Conservation (phyloP, 345 rosid genomes). For the Noccaea caerulescens region DNA sequence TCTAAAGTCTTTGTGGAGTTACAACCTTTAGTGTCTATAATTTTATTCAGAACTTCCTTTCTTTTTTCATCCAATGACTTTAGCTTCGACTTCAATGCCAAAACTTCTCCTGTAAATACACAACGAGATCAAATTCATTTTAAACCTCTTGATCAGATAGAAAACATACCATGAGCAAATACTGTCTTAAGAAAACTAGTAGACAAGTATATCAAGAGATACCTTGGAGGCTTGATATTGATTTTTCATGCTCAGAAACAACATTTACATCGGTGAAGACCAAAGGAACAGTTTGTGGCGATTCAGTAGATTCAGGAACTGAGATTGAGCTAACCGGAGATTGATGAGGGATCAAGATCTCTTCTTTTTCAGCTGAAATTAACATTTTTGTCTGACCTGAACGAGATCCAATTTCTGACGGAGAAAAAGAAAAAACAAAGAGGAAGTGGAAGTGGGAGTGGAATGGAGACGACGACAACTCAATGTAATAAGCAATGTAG, state of each 20-base stretch:
- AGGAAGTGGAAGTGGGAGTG: constrained; percentile 39
- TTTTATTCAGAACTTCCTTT: constrained; percentile 65
- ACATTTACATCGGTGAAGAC: constrained; percentile 69
- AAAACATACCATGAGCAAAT: constrained; percentile 11
- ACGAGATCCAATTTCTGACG: constrained; percentile 38
- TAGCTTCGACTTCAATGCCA: constrained; percentile 57
- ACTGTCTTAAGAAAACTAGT: background rate
- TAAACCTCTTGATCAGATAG: constrained; percentile 11
- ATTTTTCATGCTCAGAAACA: constrained; percentile 77
- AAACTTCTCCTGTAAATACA: constrained; percentile 59
- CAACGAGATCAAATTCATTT: constrained; percentile 25
- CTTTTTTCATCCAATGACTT: constrained; percentile 67
- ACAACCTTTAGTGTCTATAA: constrained; percentile 79
- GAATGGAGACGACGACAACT: constrained; percentile 41
- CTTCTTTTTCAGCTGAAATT: constrained; percentile 49
- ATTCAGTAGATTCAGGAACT: constrained; percentile 51
- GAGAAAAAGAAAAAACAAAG: constrained; percentile 7
- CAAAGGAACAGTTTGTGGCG: constrained; percentile 44
- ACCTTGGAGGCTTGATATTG: constrained; percentile 69
- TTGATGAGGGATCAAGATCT: constrained; percentile 43
- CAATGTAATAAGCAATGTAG: constrained; percentile 23
- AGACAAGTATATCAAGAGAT: constrained; percentile 4
- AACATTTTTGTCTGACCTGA: constrained; percentile 43
- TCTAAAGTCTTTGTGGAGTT: constrained; percentile 5
- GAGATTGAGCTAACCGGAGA: constrained; percentile 41